Evolutionary conservation across 805 yeast genomes (phyloP), one percentile per base, ranked within the genome.

Genomic region (Cyberlindnera lachancei): DNA sequence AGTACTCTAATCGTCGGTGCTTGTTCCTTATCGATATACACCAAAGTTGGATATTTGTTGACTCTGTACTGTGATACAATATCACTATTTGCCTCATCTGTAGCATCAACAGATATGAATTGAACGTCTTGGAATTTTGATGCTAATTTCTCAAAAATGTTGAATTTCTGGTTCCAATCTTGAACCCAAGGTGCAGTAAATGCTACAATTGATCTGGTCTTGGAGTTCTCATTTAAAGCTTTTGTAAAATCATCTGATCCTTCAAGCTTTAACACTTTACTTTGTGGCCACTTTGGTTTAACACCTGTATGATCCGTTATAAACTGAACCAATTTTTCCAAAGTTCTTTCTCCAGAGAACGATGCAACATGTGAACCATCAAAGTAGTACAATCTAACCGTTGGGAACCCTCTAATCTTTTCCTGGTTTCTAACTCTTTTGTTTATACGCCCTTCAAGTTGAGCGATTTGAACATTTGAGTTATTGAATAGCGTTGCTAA

Each of bases 401-500:
- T 57, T 2, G 84, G 84, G 46, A 59, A 76, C 14, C 60, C 62
- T 9, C 42, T 37, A 4, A 75, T 55, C 12, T 47, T 44, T 36
- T 72, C 71, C 29, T 63, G 48, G 21, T 43, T 44, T 23, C 64
- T 52, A 6, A 71, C 50, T 13, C 61, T 46, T 23, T 46, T 50
- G 40, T 59, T 59, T 10, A 44, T 35, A 10, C 52, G 46, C 3
- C 58, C 67, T 21, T 63, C 54, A 10, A 62, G 45, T 39, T 53
- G 61, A 18, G 56, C 56, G 3, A 64, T 46, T 32, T 58, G 60
- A 4, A 66, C 43, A 7, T 45, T 41, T 5, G 61, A 48, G 27
- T 56, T 54, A 20, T 64, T 58, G 44, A 62, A 75, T 4, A 73
- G 46, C 7, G 57, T 52, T 12, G 63, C 62, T 27, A 76, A 40